Evolutionary conservation across 139 green algal genomes (phyloP).

Genomic region (Picochlorum sp.): DNA sequence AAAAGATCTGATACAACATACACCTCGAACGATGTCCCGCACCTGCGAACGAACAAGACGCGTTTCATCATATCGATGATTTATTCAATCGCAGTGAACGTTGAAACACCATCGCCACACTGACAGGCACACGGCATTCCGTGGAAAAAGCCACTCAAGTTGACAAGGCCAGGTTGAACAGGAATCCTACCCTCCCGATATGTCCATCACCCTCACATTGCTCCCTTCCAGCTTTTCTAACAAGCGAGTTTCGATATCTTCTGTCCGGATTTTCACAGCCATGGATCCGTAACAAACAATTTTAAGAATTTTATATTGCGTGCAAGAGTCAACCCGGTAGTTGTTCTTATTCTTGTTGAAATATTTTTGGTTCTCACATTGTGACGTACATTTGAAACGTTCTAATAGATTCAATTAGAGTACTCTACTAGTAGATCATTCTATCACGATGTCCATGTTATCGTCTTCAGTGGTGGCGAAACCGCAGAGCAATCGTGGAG

Average conservation of each 20-base stretch:
- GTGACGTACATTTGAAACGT: not conserved
- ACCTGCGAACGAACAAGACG: constrained; percentile 15
- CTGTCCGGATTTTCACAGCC: not conserved
- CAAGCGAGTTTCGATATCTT: not conserved
- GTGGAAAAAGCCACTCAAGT: not conserved
- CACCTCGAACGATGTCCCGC: constrained; percentile 25
- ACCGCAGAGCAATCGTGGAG: too few relatives aligned
- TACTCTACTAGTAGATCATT: too few relatives aligned
- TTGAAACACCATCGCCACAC: not conserved
- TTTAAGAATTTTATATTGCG: not conserved
- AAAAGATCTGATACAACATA: constrained; percentile 4
- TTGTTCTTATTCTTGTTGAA: not conserved
- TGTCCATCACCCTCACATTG: not conserved
- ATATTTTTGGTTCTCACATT: too few relatives aligned
- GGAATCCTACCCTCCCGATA: constrained; percentile 1
- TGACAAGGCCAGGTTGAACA: not conserved
- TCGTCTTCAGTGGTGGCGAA: too few relatives aligned
- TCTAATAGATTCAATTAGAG: not conserved
- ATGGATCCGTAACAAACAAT: too few relatives aligned
- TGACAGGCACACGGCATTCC: too few relatives aligned
- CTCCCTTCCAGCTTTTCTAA: not conserved
- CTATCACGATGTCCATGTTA: too few relatives aligned
- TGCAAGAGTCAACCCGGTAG: not conserved
- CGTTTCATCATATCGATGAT: too few relatives aligned
- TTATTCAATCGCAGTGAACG: too few relatives aligned